Percentiles rank a stretch among this genome's conserved stretches.
Conservation (phyloP, 768 basidiomycete genomes). For the Leccinum longicurvipes region DNA sequence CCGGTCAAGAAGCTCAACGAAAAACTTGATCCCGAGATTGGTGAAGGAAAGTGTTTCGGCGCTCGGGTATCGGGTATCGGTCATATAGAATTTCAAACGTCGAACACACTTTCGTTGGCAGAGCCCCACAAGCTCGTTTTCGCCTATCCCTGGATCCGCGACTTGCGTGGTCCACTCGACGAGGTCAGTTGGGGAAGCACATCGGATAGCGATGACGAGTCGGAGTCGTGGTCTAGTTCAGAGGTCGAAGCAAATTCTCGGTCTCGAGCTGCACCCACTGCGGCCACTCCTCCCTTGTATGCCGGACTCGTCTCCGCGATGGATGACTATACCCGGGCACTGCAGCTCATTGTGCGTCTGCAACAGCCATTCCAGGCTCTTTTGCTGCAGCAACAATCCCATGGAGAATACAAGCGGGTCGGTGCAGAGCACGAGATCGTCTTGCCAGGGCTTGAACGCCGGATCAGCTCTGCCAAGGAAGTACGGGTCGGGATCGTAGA, state of each 20-base stretch:
- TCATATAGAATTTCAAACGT: conserved; percentile 1
- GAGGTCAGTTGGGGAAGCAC: not conserved
- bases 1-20: not conserved
- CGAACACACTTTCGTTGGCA: not conserved
- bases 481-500: not conserved
- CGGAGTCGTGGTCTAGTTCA: not conserved
- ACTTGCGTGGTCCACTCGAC: not conserved
- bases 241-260: not conserved
- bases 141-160: conserved; percentile 12
- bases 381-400: conserved; percentile 1
- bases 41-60: not conserved
- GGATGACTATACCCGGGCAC: not conserved
- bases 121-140: conserved; percentile 3
- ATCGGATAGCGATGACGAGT: not conserved
- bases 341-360: conserved; percentile 8
- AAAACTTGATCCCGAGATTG: not conserved
- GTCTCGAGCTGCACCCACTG: not conserved
- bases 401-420: not conserved
- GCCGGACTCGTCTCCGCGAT: no score
- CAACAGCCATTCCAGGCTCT: conserved; percentile 8
- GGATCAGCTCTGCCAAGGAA: not conserved
- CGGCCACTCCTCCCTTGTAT: not conserved
- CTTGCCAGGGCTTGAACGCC: not conserved
- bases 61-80: conserved; percentile 3
- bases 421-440: not conserved